A percentile compares a stretch with the other conserved stretches of the same genome.
Conservation (phyloP, 352 stramenopile genomes). For the Phytophthora palmivora region DNA sequence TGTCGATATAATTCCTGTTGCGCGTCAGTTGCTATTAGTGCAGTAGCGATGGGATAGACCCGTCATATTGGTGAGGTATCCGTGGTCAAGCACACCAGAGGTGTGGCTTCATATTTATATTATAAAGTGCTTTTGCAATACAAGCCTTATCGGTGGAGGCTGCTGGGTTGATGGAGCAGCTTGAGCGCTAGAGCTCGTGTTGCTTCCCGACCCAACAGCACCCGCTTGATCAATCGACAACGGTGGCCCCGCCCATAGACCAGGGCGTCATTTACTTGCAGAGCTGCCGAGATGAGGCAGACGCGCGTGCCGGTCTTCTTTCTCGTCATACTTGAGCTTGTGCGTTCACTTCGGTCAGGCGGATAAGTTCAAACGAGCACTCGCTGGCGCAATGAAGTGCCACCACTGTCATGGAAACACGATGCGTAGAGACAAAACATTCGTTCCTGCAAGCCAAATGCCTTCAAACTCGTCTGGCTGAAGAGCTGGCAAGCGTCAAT, state of each 20-base stretch:
- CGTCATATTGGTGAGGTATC: slow-evolving; percentile 38
- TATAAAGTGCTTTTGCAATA: slow-evolving; percentile 41
- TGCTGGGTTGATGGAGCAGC: slow-evolving; percentile 12
- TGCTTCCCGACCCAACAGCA: slow-evolving; percentile 3
- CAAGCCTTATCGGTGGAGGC: slow-evolving; percentile 23
- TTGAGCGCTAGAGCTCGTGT: not conserved
- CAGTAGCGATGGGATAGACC: slow-evolving; percentile 33
- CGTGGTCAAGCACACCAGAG: slow-evolving; percentile 24
- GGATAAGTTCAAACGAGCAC: slow-evolving; percentile 9
- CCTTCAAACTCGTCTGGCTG: slow-evolving; percentile 5
- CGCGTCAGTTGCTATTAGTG: slow-evolving; percentile 37
- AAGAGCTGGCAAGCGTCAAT: not conserved
- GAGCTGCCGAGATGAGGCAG: slow-evolving; percentile 11
- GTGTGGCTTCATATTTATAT: slow-evolving; percentile 46
- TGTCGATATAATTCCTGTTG: slow-evolving; percentile 47
- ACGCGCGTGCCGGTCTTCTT: slow-evolving; percentile 9
- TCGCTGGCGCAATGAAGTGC: slow-evolving; percentile 21
- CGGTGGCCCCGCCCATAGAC: slow-evolving; percentile 8
- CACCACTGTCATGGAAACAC: slow-evolving; percentile 27
- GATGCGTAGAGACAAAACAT: slow-evolving; percentile 20
- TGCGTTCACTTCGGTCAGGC: slow-evolving; percentile 4
- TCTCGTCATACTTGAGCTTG: slow-evolving; percentile 12
- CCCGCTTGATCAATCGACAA: slow-evolving; percentile 32
- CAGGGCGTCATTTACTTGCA: slow-evolving; percentile 31
- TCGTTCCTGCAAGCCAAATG: slow-evolving; percentile 5